These are phyloP conservation scores for Angophora floribunda DNA, from an alignment of 345 rosid species.

Conservation along the genomic window DNA sequence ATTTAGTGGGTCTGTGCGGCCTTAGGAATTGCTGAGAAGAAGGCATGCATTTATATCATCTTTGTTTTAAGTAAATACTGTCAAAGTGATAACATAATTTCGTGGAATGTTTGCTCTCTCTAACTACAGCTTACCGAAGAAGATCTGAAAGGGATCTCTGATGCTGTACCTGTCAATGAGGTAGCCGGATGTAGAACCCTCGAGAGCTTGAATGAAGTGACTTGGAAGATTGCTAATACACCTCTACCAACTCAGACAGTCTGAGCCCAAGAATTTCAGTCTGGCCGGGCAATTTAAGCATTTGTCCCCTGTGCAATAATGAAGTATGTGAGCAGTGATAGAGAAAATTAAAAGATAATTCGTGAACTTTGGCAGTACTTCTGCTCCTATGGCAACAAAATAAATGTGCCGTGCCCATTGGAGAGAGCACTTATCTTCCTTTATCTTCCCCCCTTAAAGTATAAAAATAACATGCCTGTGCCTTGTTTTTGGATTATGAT, in stretches of 20 bases:
- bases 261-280: not conserved
- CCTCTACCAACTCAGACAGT: slow-evolving; percentile 10
- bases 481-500: not conserved
- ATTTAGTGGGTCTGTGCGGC: not conserved
- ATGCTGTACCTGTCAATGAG: slow-evolving; percentile 31
- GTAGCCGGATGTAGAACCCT: slow-evolving; percentile 7
- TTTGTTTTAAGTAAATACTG: not conserved
- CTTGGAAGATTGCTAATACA: slow-evolving; percentile 32
- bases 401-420: not conserved
- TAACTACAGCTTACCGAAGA: slow-evolving; percentile 17
- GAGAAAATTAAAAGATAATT: not conserved
- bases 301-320: not conserved
- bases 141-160: slow-evolving; percentile 23
- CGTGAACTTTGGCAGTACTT: not conserved
- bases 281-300: not conserved
- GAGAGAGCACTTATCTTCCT: not conserved
- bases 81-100: not conserved
- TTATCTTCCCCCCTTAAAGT: not conserved
- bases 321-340: not conserved
- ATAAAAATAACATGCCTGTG: not conserved
- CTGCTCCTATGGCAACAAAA: not conserved
- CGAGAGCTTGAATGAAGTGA: not conserved
- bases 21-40: not conserved
- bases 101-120: slow-evolving; percentile 1
- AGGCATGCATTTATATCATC: not conserved